Conservation (phyloP, 2,329 filamentous ascomycete genomes). For the Ophiostoma sp. region DNA sequence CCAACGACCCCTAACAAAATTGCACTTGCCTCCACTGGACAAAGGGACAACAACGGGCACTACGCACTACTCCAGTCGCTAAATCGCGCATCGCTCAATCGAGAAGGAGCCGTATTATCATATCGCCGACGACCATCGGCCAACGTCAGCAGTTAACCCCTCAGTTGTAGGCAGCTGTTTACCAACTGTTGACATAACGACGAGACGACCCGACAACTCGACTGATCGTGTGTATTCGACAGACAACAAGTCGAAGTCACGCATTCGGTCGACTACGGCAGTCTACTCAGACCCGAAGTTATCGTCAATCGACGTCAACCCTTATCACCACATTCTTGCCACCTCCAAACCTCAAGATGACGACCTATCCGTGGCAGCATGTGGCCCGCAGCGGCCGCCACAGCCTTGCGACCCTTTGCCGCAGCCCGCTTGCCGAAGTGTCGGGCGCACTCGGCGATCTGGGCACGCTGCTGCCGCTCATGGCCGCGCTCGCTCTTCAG, state of each 20-base stretch:
- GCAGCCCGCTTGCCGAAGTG: slow-evolving; percentile 65
- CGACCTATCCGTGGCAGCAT: slow-evolving; percentile 26
- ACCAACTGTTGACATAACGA: neutral
- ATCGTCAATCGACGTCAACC: neutral
- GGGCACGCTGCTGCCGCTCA: slow-evolving; percentile 84
- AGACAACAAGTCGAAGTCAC: neutral
- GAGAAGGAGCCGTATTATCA: neutral
- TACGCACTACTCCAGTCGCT: neutral
- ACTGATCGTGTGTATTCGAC: neutral
- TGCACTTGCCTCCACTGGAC: neutral
- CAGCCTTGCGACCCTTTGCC: slow-evolving; percentile 52
- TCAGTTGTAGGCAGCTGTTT: neutral
- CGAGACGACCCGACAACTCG: neutral
- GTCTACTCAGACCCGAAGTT: neutral
- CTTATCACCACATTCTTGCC: neutral
- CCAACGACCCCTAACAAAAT: neutral
- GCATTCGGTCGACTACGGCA: neutral
- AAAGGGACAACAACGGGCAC: neutral
- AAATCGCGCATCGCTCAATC: neutral
- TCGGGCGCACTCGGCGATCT: slow-evolving; percentile 86
- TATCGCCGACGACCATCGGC: neutral
- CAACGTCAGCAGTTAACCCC: neutral
- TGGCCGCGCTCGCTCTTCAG: slow-evolving; percentile 79
- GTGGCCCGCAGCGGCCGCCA: slow-evolving; percentile 43
- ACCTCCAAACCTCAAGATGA: neutral